phyloP scores from a whole-genome alignment of 257 asterid genomes.

The Solanum appendiculatum region DNA sequence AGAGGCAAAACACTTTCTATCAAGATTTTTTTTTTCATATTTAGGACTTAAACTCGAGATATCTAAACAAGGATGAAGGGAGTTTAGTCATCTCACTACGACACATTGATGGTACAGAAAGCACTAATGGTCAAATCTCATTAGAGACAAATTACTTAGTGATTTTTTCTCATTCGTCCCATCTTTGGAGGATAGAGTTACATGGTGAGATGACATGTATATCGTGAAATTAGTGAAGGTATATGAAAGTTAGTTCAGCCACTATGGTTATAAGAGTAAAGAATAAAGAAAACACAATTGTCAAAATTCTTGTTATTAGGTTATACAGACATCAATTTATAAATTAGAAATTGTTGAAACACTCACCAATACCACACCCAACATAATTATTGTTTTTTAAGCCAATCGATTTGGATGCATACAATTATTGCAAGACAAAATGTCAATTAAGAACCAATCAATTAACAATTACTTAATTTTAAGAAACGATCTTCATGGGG shows the following conservation, averaged over 20 bases:
- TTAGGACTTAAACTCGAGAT: neutral
- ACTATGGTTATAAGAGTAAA: neutral
- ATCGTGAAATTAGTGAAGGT: neutral
- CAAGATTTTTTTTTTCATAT: neutral
- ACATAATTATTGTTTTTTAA: neutral
- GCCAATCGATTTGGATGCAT: neutral
- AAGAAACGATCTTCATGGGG: neutral
- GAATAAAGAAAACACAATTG: neutral
- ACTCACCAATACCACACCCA: neutral
- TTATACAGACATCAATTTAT: neutral
- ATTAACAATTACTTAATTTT: neutral
- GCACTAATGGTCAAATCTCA: neutral
- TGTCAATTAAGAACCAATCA: neutral
- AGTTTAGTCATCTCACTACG: neutral
- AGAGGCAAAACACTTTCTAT: neutral
- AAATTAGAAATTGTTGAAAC: neutral
- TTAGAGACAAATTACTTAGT: neutral
- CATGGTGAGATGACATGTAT: neutral
- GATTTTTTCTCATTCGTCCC: accelerated
- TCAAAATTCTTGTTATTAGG: neutral
- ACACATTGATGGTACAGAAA: neutral
- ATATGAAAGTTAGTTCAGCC: accelerated
- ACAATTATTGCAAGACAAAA: neutral
- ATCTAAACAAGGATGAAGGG: accelerated
- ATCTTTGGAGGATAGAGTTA: neutral